These are phyloP conservation scores for Lumnitzera racemosa DNA, from an alignment of 345 rosid genomes.

Conservation along the genomic window DNA sequence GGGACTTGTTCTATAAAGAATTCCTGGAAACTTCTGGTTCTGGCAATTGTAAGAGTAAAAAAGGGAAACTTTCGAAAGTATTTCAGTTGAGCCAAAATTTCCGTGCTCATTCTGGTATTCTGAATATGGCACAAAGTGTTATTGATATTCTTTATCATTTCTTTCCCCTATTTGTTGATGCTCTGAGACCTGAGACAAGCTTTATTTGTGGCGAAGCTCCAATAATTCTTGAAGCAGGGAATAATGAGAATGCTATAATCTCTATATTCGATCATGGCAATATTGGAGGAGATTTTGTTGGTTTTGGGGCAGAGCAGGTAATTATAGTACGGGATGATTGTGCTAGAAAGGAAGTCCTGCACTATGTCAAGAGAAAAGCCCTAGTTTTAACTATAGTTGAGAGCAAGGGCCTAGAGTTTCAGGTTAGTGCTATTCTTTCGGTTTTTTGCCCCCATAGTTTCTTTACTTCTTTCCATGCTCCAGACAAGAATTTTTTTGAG, in stretches of 20 bases:
- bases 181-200: slow-evolving; percentile 29
- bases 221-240: slow-evolving; percentile 24
- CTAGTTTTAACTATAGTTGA: slow-evolving; percentile 38
- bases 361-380: slow-evolving; percentile 38
- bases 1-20: slow-evolving; percentile 33
- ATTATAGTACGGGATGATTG: slow-evolving; percentile 38
- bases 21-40: slow-evolving; percentile 23
- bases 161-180: slow-evolving; percentile 32
- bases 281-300: slow-evolving; percentile 15
- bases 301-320: slow-evolving; percentile 48
- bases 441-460: too few species aligned
- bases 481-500: too few species aligned
- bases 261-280: slow-evolving; percentile 32
- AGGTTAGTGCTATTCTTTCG: slow-evolving; percentile 19
- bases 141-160: slow-evolving; percentile 35
- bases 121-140: slow-evolving; percentile 46
- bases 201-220: slow-evolving; percentile 44
- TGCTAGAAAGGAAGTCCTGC: slow-evolving; percentile 20
- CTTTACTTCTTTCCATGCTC: too few species aligned
- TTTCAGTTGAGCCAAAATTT: slow-evolving; percentile 44
- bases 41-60: slow-evolving; percentile 11
- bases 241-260: slow-evolving; percentile 25
- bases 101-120: slow-evolving; percentile 43
- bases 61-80: slow-evolving; percentile 27
- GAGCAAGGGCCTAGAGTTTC: slow-evolving; percentile 51